These are phyloP conservation scores for Hyphopichia buzzinii DNA, from an alignment of 1,139 yeast genomes.

Conservation along the genomic window DNA sequence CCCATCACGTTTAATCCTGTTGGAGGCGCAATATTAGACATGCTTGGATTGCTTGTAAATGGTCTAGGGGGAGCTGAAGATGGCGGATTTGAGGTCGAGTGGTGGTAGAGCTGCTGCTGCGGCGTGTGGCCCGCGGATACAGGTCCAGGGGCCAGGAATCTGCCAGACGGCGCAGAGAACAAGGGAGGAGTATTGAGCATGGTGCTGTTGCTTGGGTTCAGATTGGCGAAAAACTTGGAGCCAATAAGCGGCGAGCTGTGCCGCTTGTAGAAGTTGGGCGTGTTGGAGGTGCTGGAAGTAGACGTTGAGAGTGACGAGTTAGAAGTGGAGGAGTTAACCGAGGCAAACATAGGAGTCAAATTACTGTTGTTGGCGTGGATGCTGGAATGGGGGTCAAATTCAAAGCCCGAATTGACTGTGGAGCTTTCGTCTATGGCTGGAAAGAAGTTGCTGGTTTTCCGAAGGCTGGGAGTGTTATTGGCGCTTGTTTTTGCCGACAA, in stretches of 20 bases:
- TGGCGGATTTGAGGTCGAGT: not conserved
- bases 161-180: not conserved
- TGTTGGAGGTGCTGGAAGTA: conserved; percentile 1
- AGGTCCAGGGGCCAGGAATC: not conserved
- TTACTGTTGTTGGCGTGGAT: not conserved
- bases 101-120: not conserved
- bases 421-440: conserved; percentile 2
- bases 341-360: not conserved
- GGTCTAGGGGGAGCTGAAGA: not conserved
- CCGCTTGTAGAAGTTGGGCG: conserved; percentile 1
- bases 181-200: not conserved
- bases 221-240: conserved; percentile 6
- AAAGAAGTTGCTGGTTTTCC: conserved; percentile 9
- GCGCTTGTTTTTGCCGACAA: not conserved
- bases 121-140: not conserved
- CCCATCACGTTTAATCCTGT: not conserved
- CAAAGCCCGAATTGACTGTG: not conserved
- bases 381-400: not conserved
- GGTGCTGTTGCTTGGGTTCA: not conserved
- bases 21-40: not conserved
- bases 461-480: conserved; percentile 1
- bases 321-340: conserved; percentile 1
- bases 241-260: conserved; percentile 4
- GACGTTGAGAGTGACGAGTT: not conserved
- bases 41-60: not conserved